Conservation (phyloP, 257 asterid species). For the Primulina eburnea region DNA sequence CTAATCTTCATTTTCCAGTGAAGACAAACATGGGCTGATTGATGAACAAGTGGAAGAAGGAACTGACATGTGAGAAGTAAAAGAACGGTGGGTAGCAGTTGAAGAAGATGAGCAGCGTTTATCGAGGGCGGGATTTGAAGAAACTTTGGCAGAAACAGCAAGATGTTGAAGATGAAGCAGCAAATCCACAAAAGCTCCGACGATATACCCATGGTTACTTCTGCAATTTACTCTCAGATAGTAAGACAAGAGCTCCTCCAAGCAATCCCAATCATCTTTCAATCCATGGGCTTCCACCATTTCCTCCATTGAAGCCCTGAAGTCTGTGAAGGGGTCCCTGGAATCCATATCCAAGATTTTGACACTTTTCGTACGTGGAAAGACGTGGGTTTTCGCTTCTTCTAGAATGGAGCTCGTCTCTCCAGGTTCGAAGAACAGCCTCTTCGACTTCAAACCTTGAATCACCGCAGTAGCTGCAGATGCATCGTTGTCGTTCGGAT, state of each 20-base stretch:
- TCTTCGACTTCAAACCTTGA: neutral
- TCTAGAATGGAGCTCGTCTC: neutral
- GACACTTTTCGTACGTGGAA: neutral
- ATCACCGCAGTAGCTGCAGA: neutral
- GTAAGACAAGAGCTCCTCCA: conserved; percentile 47
- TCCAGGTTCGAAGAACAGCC: neutral
- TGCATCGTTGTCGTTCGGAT: neutral
- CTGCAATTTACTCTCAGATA: conserved; percentile 46
- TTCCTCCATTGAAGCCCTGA: neutral
- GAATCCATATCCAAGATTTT: neutral
- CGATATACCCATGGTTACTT: conserved; percentile 44
- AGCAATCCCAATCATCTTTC: neutral
- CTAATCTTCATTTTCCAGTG: conserved; percentile 27
- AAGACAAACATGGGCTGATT: conserved; percentile 34
- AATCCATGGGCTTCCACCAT: neutral
- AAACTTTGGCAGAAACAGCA: neutral
- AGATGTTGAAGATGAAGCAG: conserved; percentile 27
- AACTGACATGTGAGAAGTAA: conserved; percentile 46
- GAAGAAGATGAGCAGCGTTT: conserved; percentile 28
- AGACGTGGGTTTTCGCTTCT: neutral
- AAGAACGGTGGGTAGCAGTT: conserved; percentile 27
- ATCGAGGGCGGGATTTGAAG: conserved; percentile 24
- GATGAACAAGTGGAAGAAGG: conserved; percentile 37
- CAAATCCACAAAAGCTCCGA: conserved; percentile 56
- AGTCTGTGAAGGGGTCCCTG: neutral